A percentile compares a stretch with the other conserved stretches of the same genome.
Conservation (phyloP, 2,329 filamentous ascomycete species). For the Neurospora sp. region DNA sequence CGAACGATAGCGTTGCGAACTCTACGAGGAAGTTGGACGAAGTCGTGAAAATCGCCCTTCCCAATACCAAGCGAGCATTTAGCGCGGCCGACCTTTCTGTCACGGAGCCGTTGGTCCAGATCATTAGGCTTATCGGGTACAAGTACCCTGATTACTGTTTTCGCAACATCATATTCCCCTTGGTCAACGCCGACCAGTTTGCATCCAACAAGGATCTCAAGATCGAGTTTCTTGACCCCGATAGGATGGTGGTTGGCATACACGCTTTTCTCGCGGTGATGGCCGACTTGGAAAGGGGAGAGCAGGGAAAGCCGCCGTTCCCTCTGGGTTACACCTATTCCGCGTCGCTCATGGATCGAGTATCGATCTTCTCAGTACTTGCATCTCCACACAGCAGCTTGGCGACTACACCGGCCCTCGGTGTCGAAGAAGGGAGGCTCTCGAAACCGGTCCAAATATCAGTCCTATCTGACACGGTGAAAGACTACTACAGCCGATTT, state of each 20-base stretch:
- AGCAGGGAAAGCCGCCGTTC: constrained; percentile 70
- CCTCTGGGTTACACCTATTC: constrained; percentile 58
- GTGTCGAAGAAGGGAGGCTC: constrained; percentile 49
- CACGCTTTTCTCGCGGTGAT: constrained; percentile 88
- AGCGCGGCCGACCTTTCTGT: constrained; percentile 76
- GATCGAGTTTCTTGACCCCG: constrained; percentile 88
- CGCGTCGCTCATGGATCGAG: not conserved
- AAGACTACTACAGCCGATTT: constrained; percentile 81
- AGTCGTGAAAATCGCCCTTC: constrained; percentile 73
- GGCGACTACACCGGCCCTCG: constrained; percentile 16
- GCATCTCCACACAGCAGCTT: constrained; percentile 25
- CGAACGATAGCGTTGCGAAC: constrained; percentile 57
- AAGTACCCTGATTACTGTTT: constrained; percentile 93
- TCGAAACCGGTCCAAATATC: constrained; percentile 54
- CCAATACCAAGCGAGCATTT: constrained; percentile 68
- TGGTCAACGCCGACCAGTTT: constrained; percentile 90
- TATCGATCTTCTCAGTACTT: constrained; percentile 22
- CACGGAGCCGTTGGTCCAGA: constrained; percentile 81
- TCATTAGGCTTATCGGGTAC: constrained; percentile 89
- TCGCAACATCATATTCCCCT: constrained; percentile 80
- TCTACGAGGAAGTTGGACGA: constrained; percentile 79
- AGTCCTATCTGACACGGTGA: constrained; percentile 62
- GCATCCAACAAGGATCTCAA: constrained; percentile 63
- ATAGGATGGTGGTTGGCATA: constrained; percentile 95
- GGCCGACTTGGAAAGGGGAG: constrained; percentile 79